Percentiles rank a stretch among this genome's conserved stretches.
These are phyloP conservation scores for Cordyceps fumosorosea DNA, from an alignment of 2,329 filamentous ascomycete genomes.

Conservation along the genomic window DNA sequence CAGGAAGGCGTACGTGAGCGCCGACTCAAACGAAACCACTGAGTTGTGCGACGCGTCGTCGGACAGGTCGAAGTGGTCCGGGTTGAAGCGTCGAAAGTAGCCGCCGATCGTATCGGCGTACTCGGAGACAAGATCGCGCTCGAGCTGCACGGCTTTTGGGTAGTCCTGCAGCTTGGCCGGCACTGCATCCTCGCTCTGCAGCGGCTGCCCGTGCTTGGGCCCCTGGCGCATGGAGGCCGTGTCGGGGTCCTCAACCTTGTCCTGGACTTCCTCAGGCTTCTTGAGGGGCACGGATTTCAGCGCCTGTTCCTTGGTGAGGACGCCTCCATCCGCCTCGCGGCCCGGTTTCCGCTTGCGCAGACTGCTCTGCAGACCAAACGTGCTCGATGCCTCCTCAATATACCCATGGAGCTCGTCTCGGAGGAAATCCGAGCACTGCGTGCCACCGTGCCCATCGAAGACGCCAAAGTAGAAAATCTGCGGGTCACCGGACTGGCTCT, in stretches of 20 bases:
- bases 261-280: slow-evolving; percentile 36
- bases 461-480: slow-evolving; percentile 97
- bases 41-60: slow-evolving; percentile 23
- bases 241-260: slow-evolving; percentile 22
- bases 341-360: slow-evolving; percentile 43
- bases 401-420: slow-evolving; percentile 80
- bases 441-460: slow-evolving; percentile 92
- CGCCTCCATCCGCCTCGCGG: slow-evolving; percentile 30
- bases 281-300: slow-evolving; percentile 40
- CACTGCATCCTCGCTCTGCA: slow-evolving; percentile 36
- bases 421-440: slow-evolving; percentile 81
- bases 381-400: slow-evolving; percentile 70
- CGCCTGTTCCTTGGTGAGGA: slow-evolving; percentile 21
- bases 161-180: slow-evolving; percentile 47
- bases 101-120: slow-evolving; percentile 86
- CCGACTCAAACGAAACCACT: slow-evolving; percentile 61
- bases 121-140: slow-evolving; percentile 62
- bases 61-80: slow-evolving; percentile 60
- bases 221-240: slow-evolving; percentile 27
- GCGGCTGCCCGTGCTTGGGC: slow-evolving; percentile 29
- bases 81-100: slow-evolving; percentile 88
- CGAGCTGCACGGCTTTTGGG: slow-evolving; percentile 59
- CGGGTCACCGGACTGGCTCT: slow-evolving; percentile 77
- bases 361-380: slow-evolving; percentile 74
- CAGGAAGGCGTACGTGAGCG: slow-evolving; percentile 87